Evolutionary conservation across 1,284 basidiomycete species (phyloP), one percentile per base, ranked within the genome.

Genomic region (Melampsora abietis-canadensis): DNA sequence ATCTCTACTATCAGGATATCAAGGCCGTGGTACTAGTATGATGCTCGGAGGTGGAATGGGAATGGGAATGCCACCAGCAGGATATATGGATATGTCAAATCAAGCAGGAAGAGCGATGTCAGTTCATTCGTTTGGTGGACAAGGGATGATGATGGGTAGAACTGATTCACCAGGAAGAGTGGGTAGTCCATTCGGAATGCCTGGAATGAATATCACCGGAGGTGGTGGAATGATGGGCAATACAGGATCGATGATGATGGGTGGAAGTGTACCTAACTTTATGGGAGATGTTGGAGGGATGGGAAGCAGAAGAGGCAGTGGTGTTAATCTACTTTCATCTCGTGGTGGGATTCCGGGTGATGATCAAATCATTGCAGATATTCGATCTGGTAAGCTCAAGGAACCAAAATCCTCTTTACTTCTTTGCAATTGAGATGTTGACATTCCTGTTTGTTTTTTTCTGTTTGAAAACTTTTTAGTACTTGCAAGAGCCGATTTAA

Each of bases 401-500:
- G 27, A 27, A 15, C 10, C 19, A 57, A 30, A 19, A 27, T 31
- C 60, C 19, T n/a, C 48, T 37, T n/a, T 37, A 34, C 62, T 40
- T 66, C 4, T 48, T 31, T 51, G 62, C 54, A 30, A 17, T 69
- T 44, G 21, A 44, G 54, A 34, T 57, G 24, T 30, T 59, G 51
- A 75, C 46, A 66, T 24, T 73, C 6, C 27, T 31, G 7, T 17
- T 44, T 62, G 30, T 63, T 40, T 37, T n/a, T 34, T 57, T 67
- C 44, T 87, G 4, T 89, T 94, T 27, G 27, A 27, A 27, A 27
- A 27, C 3, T 85, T 89, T 75, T 85, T 87, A 40, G 86, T 94
- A 54, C 84, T 95, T 73, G 85, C 85, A 21, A 84, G 84, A 27
- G 92, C 92, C 0, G 92, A 96, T 82, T 84, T 96, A 69, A 92